phyloP scores from a whole-genome alignment of 169 alveolate species.

The Eimeria brunetti region DNA sequence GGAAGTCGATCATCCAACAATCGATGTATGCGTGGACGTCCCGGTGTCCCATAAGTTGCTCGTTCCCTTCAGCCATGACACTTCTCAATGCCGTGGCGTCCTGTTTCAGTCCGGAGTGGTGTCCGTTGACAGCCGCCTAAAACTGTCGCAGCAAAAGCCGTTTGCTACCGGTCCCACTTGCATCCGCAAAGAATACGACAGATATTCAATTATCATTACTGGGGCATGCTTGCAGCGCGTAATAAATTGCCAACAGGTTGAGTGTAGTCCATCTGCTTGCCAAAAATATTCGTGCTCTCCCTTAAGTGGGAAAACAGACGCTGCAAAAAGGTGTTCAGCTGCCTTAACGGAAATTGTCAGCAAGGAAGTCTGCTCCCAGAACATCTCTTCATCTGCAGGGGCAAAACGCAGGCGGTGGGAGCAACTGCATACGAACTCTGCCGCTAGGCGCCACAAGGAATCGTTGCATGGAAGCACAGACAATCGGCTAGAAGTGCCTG shows the following conservation, averaged over 20 bases:
- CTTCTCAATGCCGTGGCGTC: conserved; percentile 18
- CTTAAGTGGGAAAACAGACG: background rate
- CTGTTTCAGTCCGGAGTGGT: conserved; percentile 41
- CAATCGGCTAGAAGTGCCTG: background rate
- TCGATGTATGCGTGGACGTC: conserved; percentile 42
- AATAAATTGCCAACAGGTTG: conserved; percentile 17
- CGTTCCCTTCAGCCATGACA: conserved; percentile 52
- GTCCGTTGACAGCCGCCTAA: conserved; percentile 26
- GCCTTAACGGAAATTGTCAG: background rate
- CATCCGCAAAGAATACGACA: conserved; percentile 12
- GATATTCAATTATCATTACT: conserved; percentile 25
- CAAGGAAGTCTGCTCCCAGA: background rate
- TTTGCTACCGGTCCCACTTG: background rate
- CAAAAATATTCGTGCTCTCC: background rate
- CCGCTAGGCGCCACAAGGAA: conserved; percentile 12
- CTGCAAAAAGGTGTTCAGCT: background rate
- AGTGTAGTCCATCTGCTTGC: background rate
- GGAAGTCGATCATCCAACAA: conserved; percentile 51
- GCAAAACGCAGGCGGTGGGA: background rate
- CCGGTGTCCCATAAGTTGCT: conserved; percentile 34
- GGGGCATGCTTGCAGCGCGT: conserved; percentile 61
- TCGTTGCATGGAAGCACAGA: background rate
- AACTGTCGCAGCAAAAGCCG: background rate
- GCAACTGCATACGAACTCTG: background rate
- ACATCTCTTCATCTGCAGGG: background rate